phyloP scores from a whole-genome alignment of 73 alveolate species.

The Breviolum minutum region DNA sequence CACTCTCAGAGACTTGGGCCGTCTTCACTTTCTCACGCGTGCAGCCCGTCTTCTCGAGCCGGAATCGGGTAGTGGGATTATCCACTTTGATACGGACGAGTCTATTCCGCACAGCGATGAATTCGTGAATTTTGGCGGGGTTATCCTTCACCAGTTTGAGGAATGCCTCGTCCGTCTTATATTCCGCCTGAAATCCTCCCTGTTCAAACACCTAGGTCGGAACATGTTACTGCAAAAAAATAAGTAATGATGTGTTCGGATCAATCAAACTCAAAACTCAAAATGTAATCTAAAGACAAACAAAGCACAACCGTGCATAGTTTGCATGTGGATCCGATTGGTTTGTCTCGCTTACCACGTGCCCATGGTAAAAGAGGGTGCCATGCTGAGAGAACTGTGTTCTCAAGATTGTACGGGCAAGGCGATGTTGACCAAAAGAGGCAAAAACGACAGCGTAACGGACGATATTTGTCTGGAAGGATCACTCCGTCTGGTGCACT shows the following conservation, averaged over 20 bases:
- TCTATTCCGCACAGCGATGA: background rate
- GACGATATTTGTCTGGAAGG: background rate
- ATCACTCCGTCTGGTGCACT: background rate
- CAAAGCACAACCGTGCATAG: background rate
- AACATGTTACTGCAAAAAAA: background rate
- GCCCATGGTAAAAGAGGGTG: conserved; percentile 8
- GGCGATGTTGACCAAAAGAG: background rate
- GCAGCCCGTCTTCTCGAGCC: background rate
- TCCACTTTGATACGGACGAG: background rate
- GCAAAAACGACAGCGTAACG: conserved; percentile 1
- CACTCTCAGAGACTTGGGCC: background rate
- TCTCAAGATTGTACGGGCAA: background rate
- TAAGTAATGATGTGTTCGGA: background rate
- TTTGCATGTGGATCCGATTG: background rate
- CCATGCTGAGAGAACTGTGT: background rate
- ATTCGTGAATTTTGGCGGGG: background rate
- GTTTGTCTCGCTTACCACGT: background rate
- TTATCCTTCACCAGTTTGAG: background rate
- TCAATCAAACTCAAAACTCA: background rate
- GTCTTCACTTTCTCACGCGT: background rate
- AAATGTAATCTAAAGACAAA: background rate
- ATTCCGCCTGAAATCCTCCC: conserved; percentile 26
- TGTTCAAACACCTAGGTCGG: background rate
- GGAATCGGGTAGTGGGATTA: background rate
- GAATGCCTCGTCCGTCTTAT: background rate